phyloP scores from a whole-genome alignment of 495 filamentous ascomycete genomes.

The Haplographium delicatum region DNA sequence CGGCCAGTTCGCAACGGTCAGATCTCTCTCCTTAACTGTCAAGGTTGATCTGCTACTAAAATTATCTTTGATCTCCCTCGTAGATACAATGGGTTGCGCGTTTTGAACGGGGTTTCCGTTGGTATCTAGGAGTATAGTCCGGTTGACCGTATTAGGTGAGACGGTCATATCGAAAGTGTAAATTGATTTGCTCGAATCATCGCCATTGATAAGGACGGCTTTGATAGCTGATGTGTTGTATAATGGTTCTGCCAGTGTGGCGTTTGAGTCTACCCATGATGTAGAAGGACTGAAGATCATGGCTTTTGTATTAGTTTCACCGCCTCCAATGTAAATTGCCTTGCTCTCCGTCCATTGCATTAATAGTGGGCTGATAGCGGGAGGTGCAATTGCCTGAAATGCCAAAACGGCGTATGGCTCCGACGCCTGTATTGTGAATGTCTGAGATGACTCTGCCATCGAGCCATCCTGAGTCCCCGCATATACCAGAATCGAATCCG shows the following conservation, averaged over 20 bases:
- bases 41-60: conserved; percentile 5
- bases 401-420: conserved; percentile 55
- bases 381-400: conserved; percentile 49
- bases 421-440: conserved; percentile 64
- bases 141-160: conserved; percentile 72
- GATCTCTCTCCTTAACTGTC: conserved; percentile 27
- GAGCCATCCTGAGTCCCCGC: conserved; percentile 62
- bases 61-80: not conserved
- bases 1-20: conserved; percentile 59
- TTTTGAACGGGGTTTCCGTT: conserved; percentile 37
- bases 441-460: conserved; percentile 56
- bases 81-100: conserved; percentile 4
- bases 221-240: conserved; percentile 44
- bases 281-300: conserved; percentile 52
- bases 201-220: conserved; percentile 58
- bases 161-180: conserved; percentile 71
- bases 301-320: conserved; percentile 57
- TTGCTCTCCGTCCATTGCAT: conserved; percentile 68
- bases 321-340: conserved; percentile 74
- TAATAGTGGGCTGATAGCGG: conserved; percentile 63
- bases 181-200: conserved; percentile 79
- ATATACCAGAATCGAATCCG: conserved; percentile 73
- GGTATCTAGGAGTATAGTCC: conserved; percentile 48
- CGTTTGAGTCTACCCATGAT: conserved; percentile 62
- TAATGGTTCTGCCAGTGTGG: conserved; percentile 53